Evolutionary conservation across 2,329 filamentous ascomycete genomes (phyloP), one percentile per base, ranked within the genome.

Genomic region (Fusarium annulatum): DNA sequence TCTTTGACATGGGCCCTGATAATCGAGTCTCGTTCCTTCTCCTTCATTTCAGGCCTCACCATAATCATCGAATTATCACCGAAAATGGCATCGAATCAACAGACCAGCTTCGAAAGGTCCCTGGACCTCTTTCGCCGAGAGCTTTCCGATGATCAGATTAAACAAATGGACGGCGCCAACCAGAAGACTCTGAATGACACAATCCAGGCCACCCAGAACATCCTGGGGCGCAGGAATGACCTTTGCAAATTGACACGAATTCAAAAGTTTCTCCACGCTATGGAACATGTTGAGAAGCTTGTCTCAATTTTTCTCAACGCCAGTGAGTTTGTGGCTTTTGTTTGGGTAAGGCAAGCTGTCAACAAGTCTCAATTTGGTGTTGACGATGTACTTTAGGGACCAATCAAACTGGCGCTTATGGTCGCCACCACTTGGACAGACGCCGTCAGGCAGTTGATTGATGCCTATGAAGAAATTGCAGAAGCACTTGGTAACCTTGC

Each of bases 311-410:
- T 71, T 0, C 46, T 71, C 1, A 71, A 71, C 8, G 46, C 52
- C 0, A 43, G 33, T 3, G 67, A 71, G 0, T 30, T 53, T 0
- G 61, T 71, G 1, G 68, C 68, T 3, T 67, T 71, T 0, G 1
- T 71, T 8, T 71, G 68, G 68, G 68, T 71, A 26, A 10, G 55
- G 0, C 5, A 18, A 19, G 3, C 0, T 10, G 0, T 4, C 3
- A 1, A 14, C 1, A 2, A 1, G 7, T 4, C 1, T 16, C 0
- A 1, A 4, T 3, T 9, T 6, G 4, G 11, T 30, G n/a, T 0
- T 58, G 7, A 55, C 0, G 14, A 58, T 4, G 2, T 1, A 1
- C 5, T 15, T 0, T 2, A 69, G 68, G 68, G 68, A 0, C 68
- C 67, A 0, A 41, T 71, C 3, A 71, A 71, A 10, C n/a, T 71